Percentiles rank a stretch among this genome's conserved stretches.
These are phyloP conservation scores for Termitomyces heimii DNA, from an alignment of 768 basidiomycete species.

Conservation along the genomic window DNA sequence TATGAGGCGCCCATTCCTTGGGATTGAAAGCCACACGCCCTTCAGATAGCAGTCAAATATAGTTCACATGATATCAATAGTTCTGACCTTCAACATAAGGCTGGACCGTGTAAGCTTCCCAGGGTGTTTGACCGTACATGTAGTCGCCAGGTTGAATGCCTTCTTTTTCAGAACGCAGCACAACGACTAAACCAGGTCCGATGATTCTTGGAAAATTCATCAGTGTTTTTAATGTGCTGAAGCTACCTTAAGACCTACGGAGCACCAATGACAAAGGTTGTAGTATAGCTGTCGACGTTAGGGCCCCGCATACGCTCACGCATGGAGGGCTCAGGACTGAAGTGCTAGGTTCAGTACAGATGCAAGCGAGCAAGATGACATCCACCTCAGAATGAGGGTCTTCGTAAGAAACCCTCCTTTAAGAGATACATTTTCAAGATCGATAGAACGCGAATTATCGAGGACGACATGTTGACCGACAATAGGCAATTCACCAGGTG, in stretches of 20 bases:
- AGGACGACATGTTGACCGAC: slow-evolving; percentile 8
- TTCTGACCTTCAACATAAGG: slow-evolving; percentile 6
- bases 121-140: slow-evolving; percentile 21
- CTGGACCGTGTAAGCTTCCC: slow-evolving; percentile 13
- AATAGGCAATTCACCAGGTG: slow-evolving; percentile 1
- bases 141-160: slow-evolving; percentile 23
- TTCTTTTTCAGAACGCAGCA: slow-evolving; percentile 26
- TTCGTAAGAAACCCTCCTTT: slow-evolving; percentile 17
- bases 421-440: slow-evolving; percentile 14
- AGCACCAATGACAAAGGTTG: slow-evolving; percentile 4
- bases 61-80: neutral
- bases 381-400: slow-evolving; percentile 12
- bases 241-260: neutral
- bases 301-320: slow-evolving; percentile 10
- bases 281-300: slow-evolving; percentile 3
- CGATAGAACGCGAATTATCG: slow-evolving; percentile 13
- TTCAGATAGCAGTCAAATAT: neutral
- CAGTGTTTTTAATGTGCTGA: neutral
- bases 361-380: neutral
- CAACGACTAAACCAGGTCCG: slow-evolving; percentile 28
- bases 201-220: slow-evolving; percentile 12
- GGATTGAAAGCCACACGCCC: slow-evolving; percentile 7
- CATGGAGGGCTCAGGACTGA: slow-evolving; percentile 6
- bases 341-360: neutral
- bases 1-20: slow-evolving; percentile 10